Conservation (phyloP, 306 rosid species). For the Mucuna pruriens region DNA sequence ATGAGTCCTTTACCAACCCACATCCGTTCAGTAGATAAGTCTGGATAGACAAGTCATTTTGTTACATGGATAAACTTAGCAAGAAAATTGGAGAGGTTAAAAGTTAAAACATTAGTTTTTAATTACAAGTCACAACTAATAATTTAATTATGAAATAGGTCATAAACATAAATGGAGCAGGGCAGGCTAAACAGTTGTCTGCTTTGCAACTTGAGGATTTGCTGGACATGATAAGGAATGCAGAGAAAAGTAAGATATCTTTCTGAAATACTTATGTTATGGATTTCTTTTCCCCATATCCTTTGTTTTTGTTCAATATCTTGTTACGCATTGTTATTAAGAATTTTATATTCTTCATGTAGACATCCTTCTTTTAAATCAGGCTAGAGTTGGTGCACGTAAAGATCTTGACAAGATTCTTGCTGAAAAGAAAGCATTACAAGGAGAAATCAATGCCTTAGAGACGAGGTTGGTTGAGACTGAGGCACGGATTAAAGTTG, state of each 20-base stretch:
- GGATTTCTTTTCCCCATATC: conserved; percentile 7
- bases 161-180: conserved; percentile 44
- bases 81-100: not conserved
- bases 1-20: conserved; percentile 5
- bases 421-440: conserved; percentile 76
- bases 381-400: conserved; percentile 74
- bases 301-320: conserved; percentile 15
- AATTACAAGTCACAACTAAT: not conserved
- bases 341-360: conserved; percentile 36
- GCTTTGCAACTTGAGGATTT: conserved; percentile 68
- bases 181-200: conserved; percentile 48
- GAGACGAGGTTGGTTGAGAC: conserved; percentile 82
- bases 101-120: not conserved
- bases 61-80: conserved; percentile 1
- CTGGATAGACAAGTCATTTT: not conserved
- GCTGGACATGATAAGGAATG: conserved; percentile 74
- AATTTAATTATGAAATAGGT: conserved; percentile 53
- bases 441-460: conserved; percentile 70
- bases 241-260: conserved; percentile 78
- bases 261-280: conserved; percentile 27
- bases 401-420: conserved; percentile 80
- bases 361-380: conserved; percentile 88
- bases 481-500: conserved; percentile 66
- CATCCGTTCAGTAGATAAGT: conserved; percentile 3
- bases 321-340: conserved; percentile 18